Percentiles rank a stretch among this genome's conserved stretches.
phyloP scores from a whole-genome alignment of 371 early-diverging fungal genomes.

The Saksenaea vasiformis region DNA sequence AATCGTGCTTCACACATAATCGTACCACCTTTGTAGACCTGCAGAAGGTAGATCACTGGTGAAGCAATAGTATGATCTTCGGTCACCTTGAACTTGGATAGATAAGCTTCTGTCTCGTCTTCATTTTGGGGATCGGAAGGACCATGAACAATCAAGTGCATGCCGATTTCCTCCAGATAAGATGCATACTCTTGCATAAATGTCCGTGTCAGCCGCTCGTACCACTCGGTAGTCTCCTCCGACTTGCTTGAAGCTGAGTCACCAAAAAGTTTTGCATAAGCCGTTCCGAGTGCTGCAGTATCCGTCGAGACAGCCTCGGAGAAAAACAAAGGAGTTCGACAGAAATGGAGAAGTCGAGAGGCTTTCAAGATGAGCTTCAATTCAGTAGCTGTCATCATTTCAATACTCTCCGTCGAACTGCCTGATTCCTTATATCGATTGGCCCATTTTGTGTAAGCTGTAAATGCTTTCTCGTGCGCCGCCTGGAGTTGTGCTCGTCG shows the following conservation, averaged over 20 bases:
- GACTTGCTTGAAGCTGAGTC: constrained; percentile 6
- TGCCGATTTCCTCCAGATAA: constrained; percentile 70
- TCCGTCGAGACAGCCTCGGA: constrained; percentile 23
- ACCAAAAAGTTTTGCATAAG: constrained; percentile 18
- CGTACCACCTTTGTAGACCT: constrained; percentile 65
- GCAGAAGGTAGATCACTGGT: constrained; percentile 69
- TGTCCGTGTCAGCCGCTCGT: constrained; percentile 53
- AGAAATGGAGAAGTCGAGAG: constrained; percentile 65
- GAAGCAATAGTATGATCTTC: constrained; percentile 39
- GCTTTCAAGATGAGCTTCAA: constrained; percentile 62
- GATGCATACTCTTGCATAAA: constrained; percentile 68
- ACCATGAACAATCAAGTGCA: constrained; percentile 59
- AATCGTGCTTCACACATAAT: constrained; percentile 77
- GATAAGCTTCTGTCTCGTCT: constrained; percentile 26
- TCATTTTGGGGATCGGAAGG: constrained; percentile 26
- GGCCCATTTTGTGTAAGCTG: constrained; percentile 71
- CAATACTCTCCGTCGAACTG: constrained; percentile 30
- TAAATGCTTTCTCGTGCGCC: constrained; percentile 66
- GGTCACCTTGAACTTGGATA: constrained; percentile 36
- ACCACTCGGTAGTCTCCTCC: constrained; percentile 52
- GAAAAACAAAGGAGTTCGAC: constrained; percentile 65
- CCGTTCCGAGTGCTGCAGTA: neutral
- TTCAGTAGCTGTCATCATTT: constrained; percentile 59
- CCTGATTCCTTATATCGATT: constrained; percentile 49
- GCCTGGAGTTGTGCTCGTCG: constrained; percentile 56